phyloP scores from a whole-genome alignment of 176 grass and related monocot genomes.

The Olyra latifolia region DNA sequence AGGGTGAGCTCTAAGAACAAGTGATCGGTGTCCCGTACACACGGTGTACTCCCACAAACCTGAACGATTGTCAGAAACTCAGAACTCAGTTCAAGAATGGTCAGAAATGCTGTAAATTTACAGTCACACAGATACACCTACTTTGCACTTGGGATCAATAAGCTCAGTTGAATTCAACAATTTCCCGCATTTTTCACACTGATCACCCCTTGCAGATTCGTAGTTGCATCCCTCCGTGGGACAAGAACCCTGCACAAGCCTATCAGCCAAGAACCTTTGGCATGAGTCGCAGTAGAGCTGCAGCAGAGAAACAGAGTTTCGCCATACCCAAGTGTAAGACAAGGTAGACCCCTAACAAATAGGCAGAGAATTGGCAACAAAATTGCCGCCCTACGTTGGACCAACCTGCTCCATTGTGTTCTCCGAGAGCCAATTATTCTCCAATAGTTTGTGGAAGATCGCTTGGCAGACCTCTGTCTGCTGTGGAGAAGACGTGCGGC shows the following conservation, averaged over 20 bases:
- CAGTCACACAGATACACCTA: not conserved
- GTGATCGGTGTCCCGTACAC: constrained; percentile 66
- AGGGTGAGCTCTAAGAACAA: constrained; percentile 82
- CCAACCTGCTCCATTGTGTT: constrained; percentile 87
- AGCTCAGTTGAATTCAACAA: constrained; percentile 70
- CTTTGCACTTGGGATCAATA: constrained; percentile 81
- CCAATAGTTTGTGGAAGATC: constrained; percentile 69
- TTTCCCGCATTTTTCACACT: constrained; percentile 89
- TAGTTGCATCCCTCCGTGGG: constrained; percentile 63
- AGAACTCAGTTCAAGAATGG: too few species aligned
- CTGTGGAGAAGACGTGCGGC: constrained; percentile 64
- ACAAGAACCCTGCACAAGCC: constrained; percentile 73
- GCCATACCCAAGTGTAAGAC: not conserved
- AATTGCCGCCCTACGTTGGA: not conserved
- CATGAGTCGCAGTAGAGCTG: constrained; percentile 78
- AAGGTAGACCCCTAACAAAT: not conserved
- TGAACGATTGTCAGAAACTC: constrained; percentile 1
- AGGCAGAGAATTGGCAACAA: not conserved
- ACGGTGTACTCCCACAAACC: constrained; percentile 51
- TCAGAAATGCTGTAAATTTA: not conserved
- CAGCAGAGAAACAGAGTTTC: not conserved
- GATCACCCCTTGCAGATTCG: constrained; percentile 65
- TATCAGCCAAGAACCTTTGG: constrained; percentile 63
- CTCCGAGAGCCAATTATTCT: constrained; percentile 77
- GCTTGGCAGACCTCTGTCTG: constrained; percentile 81